Evolutionary conservation across 176 grass and related monocot species (phyloP), one percentile per base, ranked within the genome.

Genomic region (Tuctoria greenei): DNA sequence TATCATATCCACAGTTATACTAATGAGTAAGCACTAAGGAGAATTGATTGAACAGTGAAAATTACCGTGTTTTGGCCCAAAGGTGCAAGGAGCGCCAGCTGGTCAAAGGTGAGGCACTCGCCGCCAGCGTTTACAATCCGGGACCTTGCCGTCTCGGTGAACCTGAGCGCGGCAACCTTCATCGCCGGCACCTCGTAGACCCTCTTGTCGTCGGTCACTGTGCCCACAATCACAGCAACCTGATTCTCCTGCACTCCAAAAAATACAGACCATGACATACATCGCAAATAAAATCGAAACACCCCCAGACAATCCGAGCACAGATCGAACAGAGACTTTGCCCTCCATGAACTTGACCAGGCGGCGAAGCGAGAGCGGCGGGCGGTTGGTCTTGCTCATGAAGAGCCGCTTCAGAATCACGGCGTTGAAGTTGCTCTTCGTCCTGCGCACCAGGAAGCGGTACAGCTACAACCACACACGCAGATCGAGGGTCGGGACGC

Each of bases 391-490:
- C 83, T 90, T 88, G 77, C 90, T 97, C 90, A 97, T 97, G 83
- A 88, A 97, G 10, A 93, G 76, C 31, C 93, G 83, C 82, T 82
- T 97, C 17, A 97, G 51, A 41, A 97, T 97, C 72, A 93, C 85
- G 26, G 85, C 79, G 73, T 97, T 93, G 17, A 87, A 87, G 41
- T 75, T 77, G 70, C 93, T 96, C 67, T 84, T 86, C 27, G 93
- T 96, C 82, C 93, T 93, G 67, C 93, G 71, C 57, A 93, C 90
- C 76, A 96, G 74, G 86, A 96, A 97, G 82, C 87, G 88, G 80
- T 93, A 97, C 28, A 93, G 79, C 87, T 96, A 81, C 36, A 36
- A 25, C 0, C 60, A 36, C 43, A 25, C 26, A 54, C 37, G 3
- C 38, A 67, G 60, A 67, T 67, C 46, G 69, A 20, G 64, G 15